Conservation (phyloP, 129 eudicot species). For the Apium graveolens region DNA sequence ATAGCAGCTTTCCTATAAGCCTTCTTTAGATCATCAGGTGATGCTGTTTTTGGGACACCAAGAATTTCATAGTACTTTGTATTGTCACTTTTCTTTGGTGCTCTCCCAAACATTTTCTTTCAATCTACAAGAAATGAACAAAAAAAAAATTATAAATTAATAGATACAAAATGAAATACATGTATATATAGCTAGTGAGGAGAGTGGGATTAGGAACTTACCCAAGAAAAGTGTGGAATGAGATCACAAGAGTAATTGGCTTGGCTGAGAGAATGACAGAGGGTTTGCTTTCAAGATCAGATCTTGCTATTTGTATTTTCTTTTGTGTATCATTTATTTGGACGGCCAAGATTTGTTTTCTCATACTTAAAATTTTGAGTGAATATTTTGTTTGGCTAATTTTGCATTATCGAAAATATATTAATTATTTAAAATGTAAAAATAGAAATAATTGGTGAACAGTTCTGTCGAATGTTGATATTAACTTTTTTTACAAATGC, state of each 20-base stretch:
- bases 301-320: background rate
- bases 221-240: background rate
- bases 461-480: no score
- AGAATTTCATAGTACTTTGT: constrained; percentile 7
- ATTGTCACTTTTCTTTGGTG: constrained; percentile 9
- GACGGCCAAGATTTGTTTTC: background rate
- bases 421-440: no score
- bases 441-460: no score
- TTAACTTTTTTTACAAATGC: no score
- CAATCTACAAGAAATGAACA: background rate
- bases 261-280: constrained; percentile 5
- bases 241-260: background rate
- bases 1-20: constrained; percentile 9
- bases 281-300: constrained; percentile 1
- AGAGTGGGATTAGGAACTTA: constrained; percentile 5
- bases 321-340: background rate
- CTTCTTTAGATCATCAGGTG: constrained; percentile 1
- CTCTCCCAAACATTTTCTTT: constrained; percentile 7
- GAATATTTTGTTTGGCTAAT: no score
- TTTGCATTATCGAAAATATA: no score
- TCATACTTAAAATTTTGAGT: no score
- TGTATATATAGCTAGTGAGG: background rate
- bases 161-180: background rate
- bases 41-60: constrained; percentile 7
- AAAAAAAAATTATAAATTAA: background rate